These are phyloP conservation scores for Endogone sp. DNA, from an alignment of 192 early-diverging fungal species.

Conservation along the genomic window DNA sequence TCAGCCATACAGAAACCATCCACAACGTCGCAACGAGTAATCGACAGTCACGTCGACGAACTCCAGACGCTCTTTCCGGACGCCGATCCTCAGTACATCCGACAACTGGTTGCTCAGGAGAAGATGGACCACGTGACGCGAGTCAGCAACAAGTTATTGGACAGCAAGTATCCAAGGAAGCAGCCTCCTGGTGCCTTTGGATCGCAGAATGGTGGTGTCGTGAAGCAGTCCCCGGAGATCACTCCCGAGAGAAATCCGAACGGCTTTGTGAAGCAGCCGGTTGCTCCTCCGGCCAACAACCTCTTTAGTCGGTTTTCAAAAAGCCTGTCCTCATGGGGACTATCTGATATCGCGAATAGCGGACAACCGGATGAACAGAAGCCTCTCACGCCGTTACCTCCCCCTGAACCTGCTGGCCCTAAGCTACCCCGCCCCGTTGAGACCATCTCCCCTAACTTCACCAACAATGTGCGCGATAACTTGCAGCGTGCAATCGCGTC, in stretches of 20 bases:
- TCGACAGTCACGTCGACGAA: conserved; percentile 24
- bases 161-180: conserved; percentile 48
- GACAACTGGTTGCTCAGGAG: conserved; percentile 42
- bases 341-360: neutral
- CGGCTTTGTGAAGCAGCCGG: neutral
- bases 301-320: conserved; percentile 9
- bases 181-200: conserved; percentile 4
- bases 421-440: conserved; percentile 13
- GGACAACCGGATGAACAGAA: neutral
- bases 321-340: neutral
- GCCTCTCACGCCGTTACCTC: neutral
- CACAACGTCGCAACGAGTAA: conserved; percentile 8
- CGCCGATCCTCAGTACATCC: conserved; percentile 54
- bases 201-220: neutral
- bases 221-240: neutral
- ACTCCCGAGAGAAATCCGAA: neutral
- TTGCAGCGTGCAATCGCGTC: conserved; percentile 26
- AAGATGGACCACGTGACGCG: conserved; percentile 45
- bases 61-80: conserved; percentile 63
- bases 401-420: conserved; percentile 1
- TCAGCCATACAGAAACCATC: conserved; percentile 12
- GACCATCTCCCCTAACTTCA: conserved; percentile 29
- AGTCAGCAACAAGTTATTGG: conserved; percentile 57
- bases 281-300: neutral
- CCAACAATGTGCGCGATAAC: conserved; percentile 19